Percentiles rank a stretch among this genome's conserved stretches.
Conservation (phyloP, 2,329 filamentous ascomycete species). For the Beauveria brongniartii region DNA sequence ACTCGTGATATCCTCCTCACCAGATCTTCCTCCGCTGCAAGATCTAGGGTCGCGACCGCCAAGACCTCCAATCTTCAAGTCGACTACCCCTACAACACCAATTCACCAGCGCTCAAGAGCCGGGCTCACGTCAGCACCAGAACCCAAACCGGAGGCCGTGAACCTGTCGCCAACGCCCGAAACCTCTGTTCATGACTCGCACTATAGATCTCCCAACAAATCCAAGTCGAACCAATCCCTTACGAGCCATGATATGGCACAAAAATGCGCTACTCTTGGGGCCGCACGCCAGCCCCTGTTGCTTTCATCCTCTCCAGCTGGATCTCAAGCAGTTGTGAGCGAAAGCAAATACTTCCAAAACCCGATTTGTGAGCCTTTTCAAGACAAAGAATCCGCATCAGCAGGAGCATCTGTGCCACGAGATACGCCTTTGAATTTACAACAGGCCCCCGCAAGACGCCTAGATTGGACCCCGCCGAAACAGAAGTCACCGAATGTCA, state of each 20-base stretch:
- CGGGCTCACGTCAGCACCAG: background rate
- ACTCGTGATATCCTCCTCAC: conserved; percentile 39
- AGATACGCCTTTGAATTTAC: conserved; percentile 29
- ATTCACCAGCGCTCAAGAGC: too few relatives aligned
- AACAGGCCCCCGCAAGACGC: conserved; percentile 47
- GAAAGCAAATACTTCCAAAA: conserved; percentile 2
- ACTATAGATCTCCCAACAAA: background rate
- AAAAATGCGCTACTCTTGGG: background rate
- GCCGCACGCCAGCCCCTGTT: background rate
- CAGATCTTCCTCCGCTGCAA: conserved; percentile 45
- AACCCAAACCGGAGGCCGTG: background rate
- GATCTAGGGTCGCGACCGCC: conserved; percentile 34
- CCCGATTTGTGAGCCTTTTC: background rate
- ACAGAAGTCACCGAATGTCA: conserved; percentile 24
- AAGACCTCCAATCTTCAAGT: conserved; percentile 1
- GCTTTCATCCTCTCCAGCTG: background rate
- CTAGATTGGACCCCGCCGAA: conserved; percentile 61
- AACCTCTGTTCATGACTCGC: background rate
- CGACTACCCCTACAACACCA: background rate
- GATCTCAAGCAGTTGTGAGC: background rate
- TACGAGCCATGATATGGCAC: background rate
- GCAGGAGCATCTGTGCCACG: background rate
- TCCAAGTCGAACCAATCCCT: background rate
- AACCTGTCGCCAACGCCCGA: background rate
- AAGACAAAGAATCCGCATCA: background rate